A percentile compares a stretch with the other conserved stretches of the same genome.
Evolutionary conservation across 257 asterid species (phyloP).

Genomic region (Scutellaria minor): DNA sequence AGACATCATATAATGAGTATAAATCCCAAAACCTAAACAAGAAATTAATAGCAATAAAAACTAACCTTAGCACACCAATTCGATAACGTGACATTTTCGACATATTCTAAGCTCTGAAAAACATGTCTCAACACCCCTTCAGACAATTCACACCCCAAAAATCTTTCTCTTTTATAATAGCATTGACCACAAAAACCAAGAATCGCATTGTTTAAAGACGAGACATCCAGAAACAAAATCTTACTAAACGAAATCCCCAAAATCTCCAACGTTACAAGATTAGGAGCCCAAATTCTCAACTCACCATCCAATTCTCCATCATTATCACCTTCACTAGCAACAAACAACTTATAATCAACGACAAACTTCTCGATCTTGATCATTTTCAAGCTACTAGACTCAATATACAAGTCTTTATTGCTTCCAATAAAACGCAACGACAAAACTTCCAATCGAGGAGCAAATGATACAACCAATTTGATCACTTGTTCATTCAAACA

Average conservation of each 20-base stretch:
- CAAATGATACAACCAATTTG: neutral
- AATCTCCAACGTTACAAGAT: neutral
- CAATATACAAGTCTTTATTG: neutral
- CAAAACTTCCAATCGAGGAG: constrained; percentile 2
- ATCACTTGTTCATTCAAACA: neutral
- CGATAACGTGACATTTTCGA: neutral
- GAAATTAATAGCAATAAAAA: neutral
- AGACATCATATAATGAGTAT: neutral
- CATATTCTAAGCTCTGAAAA: neutral
- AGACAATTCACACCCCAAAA: neutral
- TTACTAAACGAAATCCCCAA: neutral
- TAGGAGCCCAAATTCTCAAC: constrained; percentile 2
- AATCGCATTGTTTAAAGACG: neutral
- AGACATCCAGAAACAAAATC: neutral
- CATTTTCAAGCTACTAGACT: neutral
- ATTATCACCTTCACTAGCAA: too few species aligned
- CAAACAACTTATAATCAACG: neutral
- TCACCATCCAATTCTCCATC: neutral
- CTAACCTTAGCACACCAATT: constrained; percentile 4
- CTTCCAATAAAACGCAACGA: neutral
- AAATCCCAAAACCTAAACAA: neutral
- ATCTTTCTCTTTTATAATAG: neutral
- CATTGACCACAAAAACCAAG: neutral
- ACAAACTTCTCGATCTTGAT: neutral
- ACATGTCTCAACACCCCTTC: neutral